Conservation (phyloP, 2,329 filamentous ascomycete species). For the Verticillium longisporum region DNA sequence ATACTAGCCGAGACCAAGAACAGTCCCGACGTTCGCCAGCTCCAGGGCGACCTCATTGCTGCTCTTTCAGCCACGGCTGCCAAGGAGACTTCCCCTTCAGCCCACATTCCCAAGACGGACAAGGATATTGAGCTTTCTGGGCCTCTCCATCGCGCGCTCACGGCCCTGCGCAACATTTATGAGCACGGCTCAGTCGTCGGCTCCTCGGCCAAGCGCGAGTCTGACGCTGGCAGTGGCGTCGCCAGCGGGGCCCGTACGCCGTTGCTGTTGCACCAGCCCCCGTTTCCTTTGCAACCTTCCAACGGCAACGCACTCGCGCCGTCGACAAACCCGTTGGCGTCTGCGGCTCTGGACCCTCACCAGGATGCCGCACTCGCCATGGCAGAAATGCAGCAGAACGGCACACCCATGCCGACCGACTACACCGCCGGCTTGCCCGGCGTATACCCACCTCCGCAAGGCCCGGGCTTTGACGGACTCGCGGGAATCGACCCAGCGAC, state of each 20-base stretch:
- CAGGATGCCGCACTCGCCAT: slow-evolving; percentile 58
- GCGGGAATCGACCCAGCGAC: slow-evolving; percentile 45
- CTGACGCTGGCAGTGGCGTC: slow-evolving; percentile 33
- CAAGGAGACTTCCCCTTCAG: slow-evolving; percentile 50
- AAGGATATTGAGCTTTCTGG: slow-evolving; percentile 57
- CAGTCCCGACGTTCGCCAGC: slow-evolving; percentile 30
- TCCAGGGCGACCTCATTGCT: slow-evolving; percentile 55
- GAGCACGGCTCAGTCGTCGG: slow-evolving; percentile 55
- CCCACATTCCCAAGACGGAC: slow-evolving; percentile 47
- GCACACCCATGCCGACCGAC: slow-evolving; percentile 35
- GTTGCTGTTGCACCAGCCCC: slow-evolving; percentile 14
- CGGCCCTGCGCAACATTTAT: slow-evolving; percentile 58
- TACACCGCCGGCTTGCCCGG: slow-evolving; percentile 22
- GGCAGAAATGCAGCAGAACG: slow-evolving; percentile 60
- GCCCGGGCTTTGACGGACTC: slow-evolving; percentile 20
- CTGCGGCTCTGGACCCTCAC: slow-evolving; percentile 39
- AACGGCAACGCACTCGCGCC: slow-evolving; percentile 1
- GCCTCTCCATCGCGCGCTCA: slow-evolving; percentile 53
- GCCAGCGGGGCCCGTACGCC: slow-evolving; percentile 40
- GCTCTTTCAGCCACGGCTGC: slow-evolving; percentile 58
- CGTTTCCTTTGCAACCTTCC: slow-evolving; percentile 11
- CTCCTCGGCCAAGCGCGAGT: slow-evolving; percentile 36
- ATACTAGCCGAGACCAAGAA: slow-evolving; percentile 8
- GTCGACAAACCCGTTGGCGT: not conserved
- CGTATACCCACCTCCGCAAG: not conserved